Percentiles rank a stretch among this genome's conserved stretches.
Evolutionary conservation across 73 alveolate species (phyloP).

Genomic region (Symbiodinium natans): DNA sequence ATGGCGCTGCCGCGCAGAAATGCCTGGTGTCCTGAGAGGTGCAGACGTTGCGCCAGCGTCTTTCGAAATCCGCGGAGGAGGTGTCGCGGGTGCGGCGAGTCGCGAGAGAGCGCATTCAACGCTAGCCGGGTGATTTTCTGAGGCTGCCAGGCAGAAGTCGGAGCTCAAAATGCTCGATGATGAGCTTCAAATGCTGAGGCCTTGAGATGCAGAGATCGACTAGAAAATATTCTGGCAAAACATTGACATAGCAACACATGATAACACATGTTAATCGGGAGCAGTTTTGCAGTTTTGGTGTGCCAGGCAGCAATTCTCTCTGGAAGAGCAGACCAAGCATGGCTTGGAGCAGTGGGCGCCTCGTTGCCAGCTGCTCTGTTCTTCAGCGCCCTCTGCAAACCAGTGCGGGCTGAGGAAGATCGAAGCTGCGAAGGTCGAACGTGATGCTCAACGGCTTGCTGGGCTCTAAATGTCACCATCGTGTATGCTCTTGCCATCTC

Average conservation of each 20-base stretch:
- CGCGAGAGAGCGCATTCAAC: too few relatives aligned
- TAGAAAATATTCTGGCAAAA: too few relatives aligned
- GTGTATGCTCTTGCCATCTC: too few relatives aligned
- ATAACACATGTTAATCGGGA: too few relatives aligned
- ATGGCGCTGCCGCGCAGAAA: too few relatives aligned
- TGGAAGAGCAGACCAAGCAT: not conserved
- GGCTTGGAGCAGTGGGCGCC: not conserved
- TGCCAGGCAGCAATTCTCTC: slow-evolving; percentile 10
- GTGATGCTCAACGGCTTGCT: not conserved
- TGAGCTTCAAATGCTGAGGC: not conserved
- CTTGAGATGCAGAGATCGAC: too few relatives aligned
- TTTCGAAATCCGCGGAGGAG: not conserved
- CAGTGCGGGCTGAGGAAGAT: not conserved
- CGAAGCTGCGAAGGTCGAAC: not conserved
- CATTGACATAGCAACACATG: too few relatives aligned
- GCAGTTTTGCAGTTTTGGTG: too few relatives aligned
- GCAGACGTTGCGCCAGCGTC: not conserved
- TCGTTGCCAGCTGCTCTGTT: not conserved
- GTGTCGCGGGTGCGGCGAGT: not conserved
- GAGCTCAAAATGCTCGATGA: not conserved
- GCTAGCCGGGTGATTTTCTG: not conserved
- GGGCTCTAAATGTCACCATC: not conserved
- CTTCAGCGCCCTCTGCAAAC: not conserved
- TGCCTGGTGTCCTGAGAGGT: too few relatives aligned
- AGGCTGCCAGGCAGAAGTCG: not conserved